These are phyloP conservation scores for Suillus clintonianus DNA, from an alignment of 768 basidiomycete species.

Conservation along the genomic window DNA sequence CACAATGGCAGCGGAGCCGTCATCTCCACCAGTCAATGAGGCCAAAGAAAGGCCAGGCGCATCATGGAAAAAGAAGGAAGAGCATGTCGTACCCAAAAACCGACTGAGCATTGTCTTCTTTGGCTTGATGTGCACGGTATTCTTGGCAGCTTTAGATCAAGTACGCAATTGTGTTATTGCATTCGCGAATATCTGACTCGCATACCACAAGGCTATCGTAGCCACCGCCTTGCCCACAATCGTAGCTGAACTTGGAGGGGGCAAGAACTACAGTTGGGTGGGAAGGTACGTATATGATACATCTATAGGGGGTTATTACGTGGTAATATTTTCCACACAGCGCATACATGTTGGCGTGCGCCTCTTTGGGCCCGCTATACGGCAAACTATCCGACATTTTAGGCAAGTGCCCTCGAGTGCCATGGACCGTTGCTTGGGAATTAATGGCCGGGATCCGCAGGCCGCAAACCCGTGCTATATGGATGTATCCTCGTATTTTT, in stretches of 20 bases:
- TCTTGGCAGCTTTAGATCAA: conserved; percentile 52
- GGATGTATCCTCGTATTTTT: conserved; percentile 39
- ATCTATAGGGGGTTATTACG: background rate
- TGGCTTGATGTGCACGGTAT: conserved; percentile 44
- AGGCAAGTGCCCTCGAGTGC: conserved; percentile 20
- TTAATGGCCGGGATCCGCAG: conserved; percentile 13
- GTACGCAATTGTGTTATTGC: conserved; percentile 17
- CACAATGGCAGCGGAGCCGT: background rate
- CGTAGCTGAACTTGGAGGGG: conserved; percentile 44
- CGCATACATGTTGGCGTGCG: conserved; percentile 49
- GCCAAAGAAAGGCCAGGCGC: conserved; percentile 25
- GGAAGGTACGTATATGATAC: conserved; percentile 34
- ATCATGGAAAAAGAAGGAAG: conserved; percentile 40
- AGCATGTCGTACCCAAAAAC: conserved; percentile 46
- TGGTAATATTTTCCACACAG: conserved; percentile 20
- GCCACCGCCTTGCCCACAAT: conserved; percentile 54
- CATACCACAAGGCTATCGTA: conserved; percentile 39
- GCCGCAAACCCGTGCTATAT: conserved; percentile 41
- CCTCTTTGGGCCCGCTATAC: conserved; percentile 44
- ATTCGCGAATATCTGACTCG: background rate
- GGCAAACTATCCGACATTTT: conserved; percentile 49
- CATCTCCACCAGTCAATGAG: background rate
- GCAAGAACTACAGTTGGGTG: conserved; percentile 51
- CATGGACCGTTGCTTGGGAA: background rate
- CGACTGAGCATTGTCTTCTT: conserved; percentile 43